phyloP scores from a whole-genome alignment of 805 yeast species.

The Yamadazyma ubonensis region DNA sequence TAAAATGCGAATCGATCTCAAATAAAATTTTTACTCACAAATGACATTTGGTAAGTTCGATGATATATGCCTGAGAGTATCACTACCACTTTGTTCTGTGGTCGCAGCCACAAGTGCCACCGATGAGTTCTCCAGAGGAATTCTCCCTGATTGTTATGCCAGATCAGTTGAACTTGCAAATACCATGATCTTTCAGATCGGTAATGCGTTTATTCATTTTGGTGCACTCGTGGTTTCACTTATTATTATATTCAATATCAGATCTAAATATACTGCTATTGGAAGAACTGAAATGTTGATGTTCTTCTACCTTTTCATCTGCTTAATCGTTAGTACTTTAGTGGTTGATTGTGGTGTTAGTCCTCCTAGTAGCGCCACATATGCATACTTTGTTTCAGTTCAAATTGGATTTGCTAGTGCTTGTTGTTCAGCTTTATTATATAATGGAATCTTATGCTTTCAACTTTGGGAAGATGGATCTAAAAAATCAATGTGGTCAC shows the following conservation, averaged over 20 bases:
- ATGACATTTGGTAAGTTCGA: conserved; percentile 72
- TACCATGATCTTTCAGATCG: conserved; percentile 85
- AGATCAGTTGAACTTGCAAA: conserved; percentile 85
- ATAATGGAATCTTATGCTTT: conserved; percentile 78
- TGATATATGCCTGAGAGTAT: conserved; percentile 60
- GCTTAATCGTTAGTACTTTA: conserved; percentile 61
- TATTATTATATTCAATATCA: conserved; percentile 72
- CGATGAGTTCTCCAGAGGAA: conserved; percentile 49
- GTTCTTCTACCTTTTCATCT: conserved; percentile 60
- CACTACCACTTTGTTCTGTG: conserved; percentile 79
- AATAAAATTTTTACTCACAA: neutral
- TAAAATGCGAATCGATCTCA: neutral
- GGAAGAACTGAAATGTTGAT: conserved; percentile 85
- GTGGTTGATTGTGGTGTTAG: conserved; percentile 90
- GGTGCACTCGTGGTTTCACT: conserved; percentile 64
- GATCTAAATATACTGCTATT: conserved; percentile 89
- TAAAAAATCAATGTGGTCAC: conserved; percentile 52
- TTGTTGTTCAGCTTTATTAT: conserved; percentile 64
- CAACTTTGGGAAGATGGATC: conserved; percentile 97
- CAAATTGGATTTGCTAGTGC: conserved; percentile 77
- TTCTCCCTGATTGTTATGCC: conserved; percentile 78
- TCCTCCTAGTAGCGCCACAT: conserved; percentile 77
- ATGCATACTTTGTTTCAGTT: conserved; percentile 77
- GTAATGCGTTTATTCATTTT: conserved; percentile 82
- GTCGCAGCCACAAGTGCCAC: conserved; percentile 50